phyloP scores from a whole-genome alignment of 352 stramenopile species.

The Globisporangium abappressorium region DNA sequence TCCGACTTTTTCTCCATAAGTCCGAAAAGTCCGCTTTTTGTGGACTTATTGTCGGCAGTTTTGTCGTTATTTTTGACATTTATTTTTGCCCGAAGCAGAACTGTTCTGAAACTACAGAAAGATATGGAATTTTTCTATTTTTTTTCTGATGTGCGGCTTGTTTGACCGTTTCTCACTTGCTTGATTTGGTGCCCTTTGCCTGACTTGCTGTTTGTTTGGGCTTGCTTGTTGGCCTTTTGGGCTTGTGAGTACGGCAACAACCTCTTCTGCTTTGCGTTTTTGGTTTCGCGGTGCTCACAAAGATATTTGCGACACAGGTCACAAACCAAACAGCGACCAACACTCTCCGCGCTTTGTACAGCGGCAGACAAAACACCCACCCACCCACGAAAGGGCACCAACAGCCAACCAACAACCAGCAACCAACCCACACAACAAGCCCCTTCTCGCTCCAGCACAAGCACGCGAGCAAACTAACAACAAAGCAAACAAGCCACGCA shows the following conservation, averaged over 20 bases:
- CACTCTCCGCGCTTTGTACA: slow-evolving; percentile 7
- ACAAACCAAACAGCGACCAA: not conserved
- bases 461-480: slow-evolving; percentile 6
- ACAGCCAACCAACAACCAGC: slow-evolving; percentile 7
- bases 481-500: not conserved
- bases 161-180: slow-evolving; percentile 7
- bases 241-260: not conserved
- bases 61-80: not conserved
- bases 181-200: not conserved
- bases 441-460: not conserved
- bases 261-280: not conserved
- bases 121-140: not conserved
- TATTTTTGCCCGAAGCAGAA: not conserved
- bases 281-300: slow-evolving; percentile 11
- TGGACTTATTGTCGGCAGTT: not conserved
- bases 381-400: slow-evolving; percentile 8
- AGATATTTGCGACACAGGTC: slow-evolving; percentile 15
- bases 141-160: slow-evolving; percentile 2
- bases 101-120: not conserved
- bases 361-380: slow-evolving; percentile 9
- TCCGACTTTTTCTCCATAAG: not conserved
- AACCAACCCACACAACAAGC: not conserved
- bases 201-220: not conserved
- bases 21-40: not conserved
- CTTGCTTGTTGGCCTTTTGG: not conserved